These are phyloP conservation scores for Xerocomus nothofagi DNA, from an alignment of 1,284 basidiomycete genomes.

Conservation along the genomic window DNA sequence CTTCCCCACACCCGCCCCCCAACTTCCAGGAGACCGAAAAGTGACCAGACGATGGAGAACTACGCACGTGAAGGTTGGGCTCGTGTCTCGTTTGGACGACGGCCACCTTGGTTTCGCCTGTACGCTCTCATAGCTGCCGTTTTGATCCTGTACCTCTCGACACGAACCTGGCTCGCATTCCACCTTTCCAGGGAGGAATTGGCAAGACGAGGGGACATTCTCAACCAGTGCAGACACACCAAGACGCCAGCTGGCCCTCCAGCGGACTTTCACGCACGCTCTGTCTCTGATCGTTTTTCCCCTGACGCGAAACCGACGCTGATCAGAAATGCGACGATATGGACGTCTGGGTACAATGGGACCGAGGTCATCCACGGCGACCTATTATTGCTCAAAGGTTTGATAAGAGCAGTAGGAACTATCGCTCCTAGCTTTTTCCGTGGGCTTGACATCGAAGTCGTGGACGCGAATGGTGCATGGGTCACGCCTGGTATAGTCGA, in stretches of 20 bases:
- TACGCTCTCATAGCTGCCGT: neutral
- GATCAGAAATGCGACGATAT: slow-evolving; percentile 74
- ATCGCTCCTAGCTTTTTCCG: slow-evolving; percentile 37
- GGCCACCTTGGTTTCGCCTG: neutral
- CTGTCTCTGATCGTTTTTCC: slow-evolving; percentile 64
- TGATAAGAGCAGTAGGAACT: slow-evolving; percentile 49
- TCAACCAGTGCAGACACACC: slow-evolving; percentile 49
- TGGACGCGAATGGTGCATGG: slow-evolving; percentile 65
- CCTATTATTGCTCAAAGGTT: slow-evolving; percentile 52
- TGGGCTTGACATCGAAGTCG: slow-evolving; percentile 35
- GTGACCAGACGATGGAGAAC: slow-evolving; percentile 6
- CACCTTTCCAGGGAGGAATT: slow-evolving; percentile 9
- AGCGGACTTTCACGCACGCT: slow-evolving; percentile 51
- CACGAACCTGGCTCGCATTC: neutral
- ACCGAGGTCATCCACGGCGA: slow-evolving; percentile 63
- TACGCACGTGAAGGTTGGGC: neutral
- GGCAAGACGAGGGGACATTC: slow-evolving; percentile 30
- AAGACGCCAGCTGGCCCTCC: slow-evolving; percentile 47
- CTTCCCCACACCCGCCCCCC: neutral
- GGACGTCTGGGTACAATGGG: slow-evolving; percentile 69
- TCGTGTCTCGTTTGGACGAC: neutral
- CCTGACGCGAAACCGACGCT: slow-evolving; percentile 56
- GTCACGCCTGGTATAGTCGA: slow-evolving; percentile 75
- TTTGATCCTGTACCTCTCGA: slow-evolving; percentile 1
- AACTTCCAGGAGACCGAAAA: neutral